These are phyloP conservation scores for Heterobasidion annosum DNA, from an alignment of 1,284 basidiomycete species.

Conservation along the genomic window DNA sequence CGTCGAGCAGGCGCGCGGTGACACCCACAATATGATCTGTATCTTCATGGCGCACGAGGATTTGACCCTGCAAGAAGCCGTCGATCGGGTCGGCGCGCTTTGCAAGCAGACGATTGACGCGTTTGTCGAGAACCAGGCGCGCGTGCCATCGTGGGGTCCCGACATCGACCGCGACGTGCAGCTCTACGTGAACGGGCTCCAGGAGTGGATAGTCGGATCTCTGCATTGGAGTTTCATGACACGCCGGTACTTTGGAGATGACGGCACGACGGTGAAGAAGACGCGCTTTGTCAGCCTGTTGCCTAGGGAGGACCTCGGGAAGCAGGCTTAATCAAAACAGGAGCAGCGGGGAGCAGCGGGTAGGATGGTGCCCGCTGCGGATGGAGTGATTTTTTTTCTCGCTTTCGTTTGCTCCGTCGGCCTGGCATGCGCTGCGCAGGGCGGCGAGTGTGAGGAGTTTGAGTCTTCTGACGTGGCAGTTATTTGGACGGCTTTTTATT, in stretches of 20 bases:
- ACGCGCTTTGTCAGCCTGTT: slow-evolving; percentile 23
- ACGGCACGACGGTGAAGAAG: slow-evolving; percentile 23
- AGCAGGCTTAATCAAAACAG: background rate
- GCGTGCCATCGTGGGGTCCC: slow-evolving; percentile 27
- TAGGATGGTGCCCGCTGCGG: no score
- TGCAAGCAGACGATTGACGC: slow-evolving; percentile 27
- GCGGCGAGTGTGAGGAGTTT: background rate
- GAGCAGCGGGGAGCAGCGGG: background rate
- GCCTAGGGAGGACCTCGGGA: background rate
- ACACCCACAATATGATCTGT: slow-evolving; percentile 34
- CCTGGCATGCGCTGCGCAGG: background rate
- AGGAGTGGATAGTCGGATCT: slow-evolving; percentile 31
- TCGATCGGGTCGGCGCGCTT: slow-evolving; percentile 30
- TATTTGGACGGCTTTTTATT: no score
- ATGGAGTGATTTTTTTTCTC: background rate
- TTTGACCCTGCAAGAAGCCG: slow-evolving; percentile 27
- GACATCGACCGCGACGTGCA: slow-evolving; percentile 24
- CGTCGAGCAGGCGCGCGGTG: slow-evolving; percentile 31
- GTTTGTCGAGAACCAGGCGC: slow-evolving; percentile 22
- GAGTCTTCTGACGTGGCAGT: background rate
- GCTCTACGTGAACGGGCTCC: slow-evolving; percentile 26
- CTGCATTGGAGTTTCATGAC: slow-evolving; percentile 33
- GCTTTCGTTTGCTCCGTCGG: background rate
- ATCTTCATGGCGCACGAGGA: slow-evolving; percentile 25
- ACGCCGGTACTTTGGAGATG: slow-evolving; percentile 30